Evolutionary conservation across 495 filamentous ascomycete genomes (phyloP).

Genomic region (Trichoderma virens): DNA sequence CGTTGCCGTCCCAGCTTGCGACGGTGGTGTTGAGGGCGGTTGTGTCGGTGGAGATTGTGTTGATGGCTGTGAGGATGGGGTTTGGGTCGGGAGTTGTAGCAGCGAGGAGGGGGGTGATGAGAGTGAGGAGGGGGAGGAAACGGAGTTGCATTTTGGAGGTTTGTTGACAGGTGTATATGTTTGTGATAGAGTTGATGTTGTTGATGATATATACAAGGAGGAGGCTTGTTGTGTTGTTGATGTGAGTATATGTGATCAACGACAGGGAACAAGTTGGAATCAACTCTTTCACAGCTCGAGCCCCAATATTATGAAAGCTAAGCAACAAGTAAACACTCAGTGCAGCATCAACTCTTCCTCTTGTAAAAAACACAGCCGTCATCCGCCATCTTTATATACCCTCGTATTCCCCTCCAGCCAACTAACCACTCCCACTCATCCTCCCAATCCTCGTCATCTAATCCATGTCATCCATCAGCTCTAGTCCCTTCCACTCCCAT

Average conservation of each 20-base stretch:
- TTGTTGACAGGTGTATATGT: background rate
- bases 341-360: background rate
- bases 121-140: background rate
- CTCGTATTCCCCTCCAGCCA: background rate
- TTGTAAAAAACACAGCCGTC: background rate
- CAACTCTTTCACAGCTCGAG: too few species aligned
- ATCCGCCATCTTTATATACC: background rate
- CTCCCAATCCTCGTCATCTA: background rate
- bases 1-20: constrained; percentile 18
- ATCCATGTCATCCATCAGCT: background rate
- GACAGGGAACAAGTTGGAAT: too few species aligned
- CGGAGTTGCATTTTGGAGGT: background rate
- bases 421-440: background rate
- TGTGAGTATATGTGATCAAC: too few species aligned
- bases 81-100: constrained; percentile 13
- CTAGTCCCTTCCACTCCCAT: background rate
- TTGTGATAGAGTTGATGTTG: background rate
- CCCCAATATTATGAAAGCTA: too few species aligned
- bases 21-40: constrained; percentile 23
- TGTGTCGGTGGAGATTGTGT: constrained; percentile 20
- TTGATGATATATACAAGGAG: background rate
- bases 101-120: background rate
- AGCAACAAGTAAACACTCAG: too few species aligned
- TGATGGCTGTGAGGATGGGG: constrained; percentile 25
- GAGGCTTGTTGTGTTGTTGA: background rate